These are phyloP conservation scores for Boletus sp. DNA, from an alignment of 768 basidiomycete species.

Conservation along the genomic window DNA sequence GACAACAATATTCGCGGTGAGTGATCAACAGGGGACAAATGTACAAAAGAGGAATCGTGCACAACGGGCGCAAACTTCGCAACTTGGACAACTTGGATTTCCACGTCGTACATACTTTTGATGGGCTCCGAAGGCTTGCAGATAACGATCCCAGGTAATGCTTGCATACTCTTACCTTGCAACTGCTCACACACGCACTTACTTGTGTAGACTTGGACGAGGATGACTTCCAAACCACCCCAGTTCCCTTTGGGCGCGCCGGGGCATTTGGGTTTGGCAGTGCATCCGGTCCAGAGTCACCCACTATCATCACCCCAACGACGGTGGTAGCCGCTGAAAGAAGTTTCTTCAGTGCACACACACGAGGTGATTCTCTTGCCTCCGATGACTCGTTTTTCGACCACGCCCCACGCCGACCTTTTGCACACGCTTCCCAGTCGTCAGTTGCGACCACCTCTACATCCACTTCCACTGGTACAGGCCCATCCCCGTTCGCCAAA, in stretches of 20 bases:
- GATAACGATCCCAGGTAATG: conserved; percentile 46
- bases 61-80: background rate
- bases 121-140: conserved; percentile 42
- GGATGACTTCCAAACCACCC: conserved; percentile 59
- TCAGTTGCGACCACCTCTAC: conserved; percentile 55
- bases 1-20: too few species aligned
- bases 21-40: conserved; percentile 3
- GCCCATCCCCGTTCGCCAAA: conserved; percentile 59
- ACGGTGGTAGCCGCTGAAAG: conserved; percentile 43
- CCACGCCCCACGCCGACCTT: conserved; percentile 53
- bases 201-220: conserved; percentile 71
- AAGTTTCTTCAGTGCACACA: conserved; percentile 58
- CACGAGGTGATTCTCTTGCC: conserved; percentile 72
- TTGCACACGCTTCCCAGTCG: conserved; percentile 68
- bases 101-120: conserved; percentile 2
- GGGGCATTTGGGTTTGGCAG: conserved; percentile 46
- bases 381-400: conserved; percentile 76
- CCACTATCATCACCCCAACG: conserved; percentile 52
- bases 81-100: background rate
- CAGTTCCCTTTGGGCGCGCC: conserved; percentile 67
- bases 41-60: conserved; percentile 8
- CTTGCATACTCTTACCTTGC: background rate
- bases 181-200: background rate
- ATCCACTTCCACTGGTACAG: conserved; percentile 11
- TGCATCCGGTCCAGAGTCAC: conserved; percentile 62